Evolutionary conservation across 2,329 filamentous ascomycete genomes (phyloP), one percentile per base, ranked within the genome.

Genomic region (Colletotrichum horii): DNA sequence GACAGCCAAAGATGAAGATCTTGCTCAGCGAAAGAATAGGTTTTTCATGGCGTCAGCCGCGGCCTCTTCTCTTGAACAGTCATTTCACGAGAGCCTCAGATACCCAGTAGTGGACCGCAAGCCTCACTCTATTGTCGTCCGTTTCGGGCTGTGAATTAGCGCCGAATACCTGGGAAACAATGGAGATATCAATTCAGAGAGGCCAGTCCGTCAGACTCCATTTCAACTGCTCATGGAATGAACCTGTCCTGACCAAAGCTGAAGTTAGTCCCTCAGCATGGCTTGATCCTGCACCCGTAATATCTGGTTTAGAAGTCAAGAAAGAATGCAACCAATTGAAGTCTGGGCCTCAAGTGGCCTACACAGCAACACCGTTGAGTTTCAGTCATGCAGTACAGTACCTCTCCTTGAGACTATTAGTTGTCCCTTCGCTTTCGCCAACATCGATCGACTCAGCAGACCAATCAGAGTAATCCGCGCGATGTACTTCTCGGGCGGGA

Each of bases 41-140:
- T 12, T 22, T 48, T 12, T 11, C n/a, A 48, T n/a, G 43, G n/a
- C 43, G 8, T 22, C 6, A 48, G 11, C n/a, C 12, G 43, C 0
- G 14, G 43, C 4, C 43, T 48, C 11, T 11, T 14, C 6, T 12
- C 4, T 6, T 22, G 6, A 2, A 48, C 11, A 2, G 11, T 22
- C n/a, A 1, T 14, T 7, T 48, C n/a, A 14, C 0, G 43, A 43
- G 38, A 3, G 38, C 19, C 3, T 43, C 38, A 43, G 38, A 8
- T 3, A 9, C 2, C 19, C 9, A 0, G 0, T n/a, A 9, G n/a
- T 43, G 5, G 9, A 9, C 38, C 38, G 1, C 38, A 43, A 43
- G 38, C 38, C 2, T n/a, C 38, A 3, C 9, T 3, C 5, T 4
- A 12, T 5, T 43, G 38, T n/a, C 19, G 0, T 43, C 9, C 38